Evolutionary conservation across 2,329 filamentous ascomycete species (phyloP).

Genomic region (Fusarium succisae): DNA sequence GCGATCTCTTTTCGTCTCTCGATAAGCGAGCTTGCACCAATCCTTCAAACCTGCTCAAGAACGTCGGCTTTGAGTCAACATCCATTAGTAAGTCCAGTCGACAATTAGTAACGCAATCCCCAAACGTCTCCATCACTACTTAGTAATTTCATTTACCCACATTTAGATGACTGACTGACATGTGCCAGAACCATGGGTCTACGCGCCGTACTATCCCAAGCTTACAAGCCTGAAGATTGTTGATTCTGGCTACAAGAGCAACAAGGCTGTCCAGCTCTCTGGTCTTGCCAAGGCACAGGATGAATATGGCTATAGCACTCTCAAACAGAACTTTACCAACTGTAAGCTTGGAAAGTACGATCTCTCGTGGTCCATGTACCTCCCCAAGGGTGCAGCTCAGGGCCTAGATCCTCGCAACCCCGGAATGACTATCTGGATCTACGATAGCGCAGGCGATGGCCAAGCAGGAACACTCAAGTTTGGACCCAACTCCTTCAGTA

Average conservation of each 20-base stretch:
- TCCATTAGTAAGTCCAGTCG: not conserved
- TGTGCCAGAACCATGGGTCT: not conserved
- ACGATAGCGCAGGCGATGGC: not conserved
- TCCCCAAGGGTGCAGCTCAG: not conserved
- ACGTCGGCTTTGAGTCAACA: not conserved
- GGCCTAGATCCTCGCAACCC: not conserved
- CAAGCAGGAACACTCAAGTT: not conserved
- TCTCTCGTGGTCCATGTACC: not conserved
- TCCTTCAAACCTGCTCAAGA: not conserved
- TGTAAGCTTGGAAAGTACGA: not conserved
- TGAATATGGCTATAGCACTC: not conserved
- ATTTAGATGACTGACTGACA: rapidly evolving
- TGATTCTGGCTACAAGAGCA: not conserved
- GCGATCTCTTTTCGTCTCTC: not conserved
- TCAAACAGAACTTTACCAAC: not conserved
- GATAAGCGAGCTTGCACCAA: not conserved
- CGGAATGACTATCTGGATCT: not conserved
- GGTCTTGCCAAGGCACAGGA: not conserved
- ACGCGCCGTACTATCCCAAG: not conserved
- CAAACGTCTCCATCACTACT: rapidly evolving
- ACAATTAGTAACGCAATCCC: rapidly evolving
- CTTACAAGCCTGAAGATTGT: not conserved
- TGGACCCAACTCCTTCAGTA: not conserved
- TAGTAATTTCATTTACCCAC: rapidly evolving
- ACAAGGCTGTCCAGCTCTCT: not conserved